Base-by-base conservation (phyloP, 805 yeast species). In the Jamesozyma spencerorum region DNA sequence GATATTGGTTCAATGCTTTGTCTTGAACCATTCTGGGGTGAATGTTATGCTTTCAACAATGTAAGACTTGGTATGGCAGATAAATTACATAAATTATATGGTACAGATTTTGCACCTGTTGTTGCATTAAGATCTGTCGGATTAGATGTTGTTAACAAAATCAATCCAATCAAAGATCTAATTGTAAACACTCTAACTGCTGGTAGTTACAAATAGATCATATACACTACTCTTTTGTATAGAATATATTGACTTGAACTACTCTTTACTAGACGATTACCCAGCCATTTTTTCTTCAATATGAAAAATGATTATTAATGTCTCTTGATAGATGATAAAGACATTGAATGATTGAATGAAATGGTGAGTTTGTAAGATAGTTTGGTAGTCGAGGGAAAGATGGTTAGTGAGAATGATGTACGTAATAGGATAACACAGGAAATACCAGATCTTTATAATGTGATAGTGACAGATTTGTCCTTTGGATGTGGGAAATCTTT, bases 401-500 rank as follows among this genome's bases (percentile, higher is more conserved):
- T 40, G 51, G 33, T 54, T 4, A 51, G 55, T 4, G 54, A 54
- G 31, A 56, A 57, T 24, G 38, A 42, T 26, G 18, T 62, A 30
- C 52, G 55, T 29, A 44, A 41, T 29, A 60, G 55, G 44, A 47
- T 62, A 7, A 42, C 50, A 32, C 38, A 44, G 3, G 34, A 43
- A n/a, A 46, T 62, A 7, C 54, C 60, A 15, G 50, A 54, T 24
- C 48, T 58, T 15, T 51, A 58, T 31, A 60, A 63, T 28, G 54
- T 54, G 14, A 53, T 61, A n/a, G 62, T 63, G 14, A 56, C 61
- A 5, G 69, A 65, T 43, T 65, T 69, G 49, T 68, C 79, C 34
- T 94, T 94, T 13, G 99, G 99, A 1, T 92, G 99, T 64, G 99
- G 99, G 4, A 96, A 90, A 61, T 95, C 97, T 2, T 90, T 88